Conservation (phyloP, 2,329 filamentous ascomycete species). For the Graphium sp. region DNA sequence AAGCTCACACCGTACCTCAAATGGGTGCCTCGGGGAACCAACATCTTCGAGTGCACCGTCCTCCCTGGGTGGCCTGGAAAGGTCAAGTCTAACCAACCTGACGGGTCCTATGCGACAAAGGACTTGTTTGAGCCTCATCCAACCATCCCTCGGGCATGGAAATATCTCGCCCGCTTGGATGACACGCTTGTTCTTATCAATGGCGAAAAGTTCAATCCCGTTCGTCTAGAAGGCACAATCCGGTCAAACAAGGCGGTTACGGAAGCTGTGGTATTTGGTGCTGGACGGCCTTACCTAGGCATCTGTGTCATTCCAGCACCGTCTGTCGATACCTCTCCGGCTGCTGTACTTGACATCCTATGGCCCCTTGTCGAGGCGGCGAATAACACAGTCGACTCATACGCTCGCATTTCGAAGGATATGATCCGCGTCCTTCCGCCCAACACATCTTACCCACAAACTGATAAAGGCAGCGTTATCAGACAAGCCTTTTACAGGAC, state of each 20-base stretch:
- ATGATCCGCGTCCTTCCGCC: slow-evolving; percentile 30
- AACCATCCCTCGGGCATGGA: slow-evolving; percentile 35
- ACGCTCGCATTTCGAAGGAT: slow-evolving; percentile 22
- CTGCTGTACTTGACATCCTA: slow-evolving; percentile 13
- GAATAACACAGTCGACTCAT: slow-evolving; percentile 13
- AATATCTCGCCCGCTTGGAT: slow-evolving; percentile 44
- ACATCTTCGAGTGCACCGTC: slow-evolving; percentile 18
- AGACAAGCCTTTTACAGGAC: slow-evolving; percentile 26
- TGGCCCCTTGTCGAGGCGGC: slow-evolving; percentile 16
- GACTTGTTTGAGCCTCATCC: slow-evolving; percentile 44
- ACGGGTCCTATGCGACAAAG: slow-evolving; percentile 45
- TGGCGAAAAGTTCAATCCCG: slow-evolving; percentile 54
- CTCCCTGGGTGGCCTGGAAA: slow-evolving; percentile 36
- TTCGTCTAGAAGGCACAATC: slow-evolving; percentile 39
- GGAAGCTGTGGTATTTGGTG: slow-evolving; percentile 45
- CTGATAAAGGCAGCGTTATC: slow-evolving; percentile 37
- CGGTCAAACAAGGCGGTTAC: slow-evolving; percentile 21
- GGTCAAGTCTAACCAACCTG: slow-evolving; percentile 36
- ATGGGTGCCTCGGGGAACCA: slow-evolving; percentile 14
- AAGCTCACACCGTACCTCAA: slow-evolving; percentile 9
- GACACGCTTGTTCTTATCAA: slow-evolving; percentile 44
- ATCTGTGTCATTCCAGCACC: slow-evolving; percentile 25
- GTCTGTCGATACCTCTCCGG: slow-evolving; percentile 6
- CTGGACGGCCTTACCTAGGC: slow-evolving; percentile 36
- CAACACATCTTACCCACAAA: slow-evolving; percentile 22